Conservation (phyloP, 2,329 filamentous ascomycete species). For the Chaetothyriales sp. region DNA sequence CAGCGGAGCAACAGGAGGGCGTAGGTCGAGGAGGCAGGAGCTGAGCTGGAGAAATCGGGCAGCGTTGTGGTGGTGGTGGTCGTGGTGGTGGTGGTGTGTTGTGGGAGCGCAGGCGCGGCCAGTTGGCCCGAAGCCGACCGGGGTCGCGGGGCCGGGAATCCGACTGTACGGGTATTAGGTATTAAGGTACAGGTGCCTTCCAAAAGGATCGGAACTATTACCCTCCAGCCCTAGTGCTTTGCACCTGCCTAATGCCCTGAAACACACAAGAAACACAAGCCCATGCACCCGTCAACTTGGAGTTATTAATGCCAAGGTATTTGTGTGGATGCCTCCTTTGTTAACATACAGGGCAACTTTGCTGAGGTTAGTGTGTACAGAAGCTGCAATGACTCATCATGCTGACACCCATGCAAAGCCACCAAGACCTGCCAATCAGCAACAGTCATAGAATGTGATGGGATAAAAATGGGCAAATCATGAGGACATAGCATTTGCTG, state of each 20-base stretch:
- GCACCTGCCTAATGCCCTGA: not conserved
- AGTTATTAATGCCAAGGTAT: not conserved
- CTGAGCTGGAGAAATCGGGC: not conserved
- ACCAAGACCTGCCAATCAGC: not conserved
- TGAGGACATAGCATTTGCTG: not conserved
- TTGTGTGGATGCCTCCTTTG: not conserved
- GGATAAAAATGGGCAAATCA: not conserved
- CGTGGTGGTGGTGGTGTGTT: not conserved
- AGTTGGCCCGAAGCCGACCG: slow-evolving; percentile 20
- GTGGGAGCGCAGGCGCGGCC: not conserved
- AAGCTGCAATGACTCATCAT: not conserved
- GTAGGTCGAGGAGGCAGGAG: slow-evolving; percentile 9
- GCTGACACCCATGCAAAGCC: not conserved
- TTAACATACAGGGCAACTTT: not conserved
- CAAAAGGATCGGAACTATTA: no score
- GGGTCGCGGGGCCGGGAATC: slow-evolving; percentile 10
- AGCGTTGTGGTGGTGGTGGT: not conserved
- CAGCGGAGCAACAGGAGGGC: slow-evolving; percentile 4
- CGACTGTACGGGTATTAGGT: no score
- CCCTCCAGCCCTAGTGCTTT: not conserved
- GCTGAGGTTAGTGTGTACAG: not conserved
- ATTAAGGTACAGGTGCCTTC: no score
- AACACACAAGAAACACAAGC: not conserved
- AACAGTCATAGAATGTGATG: not conserved
- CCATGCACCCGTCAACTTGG: not conserved